Evolutionary conservation across 495 filamentous ascomycete species (phyloP).

Genomic region (Lepraria neglecta): DNA sequence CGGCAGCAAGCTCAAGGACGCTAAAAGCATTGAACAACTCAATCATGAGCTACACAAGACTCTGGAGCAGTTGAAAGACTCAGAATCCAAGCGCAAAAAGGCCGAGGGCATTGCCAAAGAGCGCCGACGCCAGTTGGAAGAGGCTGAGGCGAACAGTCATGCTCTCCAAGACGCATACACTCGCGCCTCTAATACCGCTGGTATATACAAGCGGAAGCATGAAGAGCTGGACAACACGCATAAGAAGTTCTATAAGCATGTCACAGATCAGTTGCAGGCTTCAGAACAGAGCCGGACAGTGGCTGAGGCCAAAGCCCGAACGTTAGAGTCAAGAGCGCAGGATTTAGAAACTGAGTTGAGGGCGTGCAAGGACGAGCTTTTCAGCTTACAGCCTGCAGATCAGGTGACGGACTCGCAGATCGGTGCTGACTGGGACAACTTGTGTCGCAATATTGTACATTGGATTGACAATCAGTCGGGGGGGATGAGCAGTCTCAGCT

Average conservation of each 20-base stretch:
- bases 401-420: slow-evolving; percentile 5
- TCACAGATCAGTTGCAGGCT: background rate
- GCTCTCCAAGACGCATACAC: too few species aligned
- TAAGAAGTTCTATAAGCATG: background rate
- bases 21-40: too few species aligned
- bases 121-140: too few species aligned
- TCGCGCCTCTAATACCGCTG: too few species aligned
- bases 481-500: background rate
- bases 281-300: background rate
- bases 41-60: too few species aligned
- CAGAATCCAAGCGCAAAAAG: too few species aligned
- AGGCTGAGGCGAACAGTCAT: too few species aligned
- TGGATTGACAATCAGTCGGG: slow-evolving; percentile 11
- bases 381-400: slow-evolving; percentile 12
- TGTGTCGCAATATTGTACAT: background rate
- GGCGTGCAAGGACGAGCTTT: slow-evolving; percentile 17
- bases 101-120: too few species aligned
- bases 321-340: background rate
- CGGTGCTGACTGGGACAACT: background rate
- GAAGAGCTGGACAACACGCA: background rate
- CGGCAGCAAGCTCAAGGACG: too few species aligned
- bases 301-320: background rate
- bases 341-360: background rate
- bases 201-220: too few species aligned
- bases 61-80: too few species aligned